These are phyloP conservation scores for Coemansia biformis DNA, from an alignment of 192 early-diverging fungal species.

Conservation along the genomic window DNA sequence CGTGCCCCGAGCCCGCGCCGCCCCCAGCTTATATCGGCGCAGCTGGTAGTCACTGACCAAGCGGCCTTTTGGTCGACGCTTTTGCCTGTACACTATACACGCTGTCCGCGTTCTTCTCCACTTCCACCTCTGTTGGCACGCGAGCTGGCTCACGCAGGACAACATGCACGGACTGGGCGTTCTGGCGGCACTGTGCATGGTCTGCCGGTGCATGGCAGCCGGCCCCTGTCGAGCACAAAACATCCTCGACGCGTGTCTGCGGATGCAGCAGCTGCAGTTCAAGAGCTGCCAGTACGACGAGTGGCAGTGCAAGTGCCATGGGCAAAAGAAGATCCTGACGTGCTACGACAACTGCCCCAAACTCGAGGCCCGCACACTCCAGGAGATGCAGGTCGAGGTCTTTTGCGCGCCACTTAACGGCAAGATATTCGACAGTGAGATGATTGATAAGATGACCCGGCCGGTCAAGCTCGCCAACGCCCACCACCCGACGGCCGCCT, in stretches of 20 bases:
- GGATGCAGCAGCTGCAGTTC: constrained; percentile 39
- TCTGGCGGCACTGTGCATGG: constrained; percentile 6
- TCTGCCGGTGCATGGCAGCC: background rate
- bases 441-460: constrained; percentile 45
- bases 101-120: no score
- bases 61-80: no score
- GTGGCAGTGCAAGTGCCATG: constrained; percentile 51
- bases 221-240: constrained; percentile 28
- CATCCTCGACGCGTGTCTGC: constrained; percentile 48
- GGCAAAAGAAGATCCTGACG: constrained; percentile 43
- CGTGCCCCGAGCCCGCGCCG: no score
- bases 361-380: constrained; percentile 43
- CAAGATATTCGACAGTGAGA: constrained; percentile 33
- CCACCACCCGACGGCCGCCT: constrained; percentile 13
- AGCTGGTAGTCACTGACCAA: no score
- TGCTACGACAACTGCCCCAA: constrained; percentile 53
- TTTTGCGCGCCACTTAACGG: constrained; percentile 40
- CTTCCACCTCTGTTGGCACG: no score
- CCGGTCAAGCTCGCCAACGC: constrained; percentile 26
- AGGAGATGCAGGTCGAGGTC: constrained; percentile 51
- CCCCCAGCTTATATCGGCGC: no score
- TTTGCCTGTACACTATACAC: no score
- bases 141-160: no score
- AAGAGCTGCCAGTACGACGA: constrained; percentile 36
- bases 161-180: constrained; percentile 7